phyloP scores from a whole-genome alignment of 1,284 basidiomycete genomes.

The Sparassis latifolia region DNA sequence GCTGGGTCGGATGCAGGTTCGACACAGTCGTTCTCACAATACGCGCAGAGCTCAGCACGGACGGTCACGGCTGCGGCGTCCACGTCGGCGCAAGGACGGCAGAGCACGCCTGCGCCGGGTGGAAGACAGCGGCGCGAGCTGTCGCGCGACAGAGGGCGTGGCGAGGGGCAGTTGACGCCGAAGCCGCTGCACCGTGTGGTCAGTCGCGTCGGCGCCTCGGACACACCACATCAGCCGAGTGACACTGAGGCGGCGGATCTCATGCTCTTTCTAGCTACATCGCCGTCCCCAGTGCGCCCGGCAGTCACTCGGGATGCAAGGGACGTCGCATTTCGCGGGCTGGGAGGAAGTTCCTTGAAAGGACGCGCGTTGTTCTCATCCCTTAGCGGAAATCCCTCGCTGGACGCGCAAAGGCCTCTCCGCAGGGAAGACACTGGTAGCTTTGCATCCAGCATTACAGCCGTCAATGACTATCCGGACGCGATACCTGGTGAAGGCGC shows the following conservation, averaged over 20 bases:
- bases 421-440: conserved; percentile 26
- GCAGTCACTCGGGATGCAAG: conserved; percentile 39
- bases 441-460: conserved; percentile 21
- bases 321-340: conserved; percentile 43
- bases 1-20: conserved; percentile 44
- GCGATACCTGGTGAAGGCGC: not conserved
- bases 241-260: conserved; percentile 76
- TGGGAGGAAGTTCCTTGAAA: conserved; percentile 46
- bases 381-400: conserved; percentile 24
- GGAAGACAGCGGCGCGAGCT: conserved; percentile 16
- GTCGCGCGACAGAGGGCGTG: conserved; percentile 1
- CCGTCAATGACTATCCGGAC: conserved; percentile 10
- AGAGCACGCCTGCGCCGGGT: conserved; percentile 26
- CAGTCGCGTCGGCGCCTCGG: conserved; percentile 15
- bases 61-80: conserved; percentile 31
- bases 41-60: conserved; percentile 55
- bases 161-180: conserved; percentile 18
- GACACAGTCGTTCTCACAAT: conserved; percentile 49
- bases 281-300: conserved; percentile 68
- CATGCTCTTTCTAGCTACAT: conserved; percentile 75
- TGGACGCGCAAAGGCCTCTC: conserved; percentile 14
- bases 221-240: conserved; percentile 34
- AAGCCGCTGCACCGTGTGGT: conserved; percentile 20
- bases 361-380: conserved; percentile 62
- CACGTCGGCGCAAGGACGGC: conserved; percentile 25